Conservation (phyloP, 2,329 filamentous ascomycete genomes). For the Fusarium humuli region DNA sequence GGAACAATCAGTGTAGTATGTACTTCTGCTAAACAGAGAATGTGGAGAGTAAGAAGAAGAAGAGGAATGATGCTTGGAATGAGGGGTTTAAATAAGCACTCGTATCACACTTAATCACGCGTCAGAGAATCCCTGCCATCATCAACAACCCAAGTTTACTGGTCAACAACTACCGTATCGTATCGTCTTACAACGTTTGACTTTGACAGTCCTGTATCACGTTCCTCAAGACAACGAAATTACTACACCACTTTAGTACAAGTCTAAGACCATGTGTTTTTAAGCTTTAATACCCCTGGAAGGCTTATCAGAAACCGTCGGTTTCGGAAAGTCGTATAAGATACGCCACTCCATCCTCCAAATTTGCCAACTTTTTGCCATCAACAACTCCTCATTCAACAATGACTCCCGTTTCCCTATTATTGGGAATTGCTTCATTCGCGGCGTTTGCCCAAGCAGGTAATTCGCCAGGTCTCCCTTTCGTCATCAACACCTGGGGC, state of each 20-base stretch:
- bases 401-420: not conserved
- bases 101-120: constrained; percentile 20
- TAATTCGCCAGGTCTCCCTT: constrained; percentile 57
- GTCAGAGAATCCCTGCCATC: constrained; percentile 23
- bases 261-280: not conserved
- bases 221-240: not conserved
- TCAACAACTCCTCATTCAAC: constrained; percentile 9
- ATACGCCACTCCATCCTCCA: constrained; percentile 22
- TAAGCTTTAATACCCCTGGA: not conserved
- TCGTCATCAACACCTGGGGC: constrained; percentile 67
- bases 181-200: constrained; percentile 23
- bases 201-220: constrained; percentile 1
- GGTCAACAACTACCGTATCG: not conserved
- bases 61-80: constrained; percentile 19
- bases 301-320: constrained; percentile 19
- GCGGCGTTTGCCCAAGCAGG: constrained; percentile 24
- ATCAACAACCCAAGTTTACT: constrained; percentile 7
- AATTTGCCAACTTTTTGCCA: not conserved
- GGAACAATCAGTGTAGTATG: not conserved
- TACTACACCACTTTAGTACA: not conserved
- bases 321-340: constrained; percentile 26
- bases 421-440: constrained; percentile 26
- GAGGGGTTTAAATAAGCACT: constrained; percentile 34
- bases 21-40: not conserved
- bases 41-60: not conserved